A percentile compares a stretch with the other conserved stretches of the same genome.
Evolutionary conservation across 805 yeast genomes (phyloP).

Genomic region (Teunomyces kruisii): DNA sequence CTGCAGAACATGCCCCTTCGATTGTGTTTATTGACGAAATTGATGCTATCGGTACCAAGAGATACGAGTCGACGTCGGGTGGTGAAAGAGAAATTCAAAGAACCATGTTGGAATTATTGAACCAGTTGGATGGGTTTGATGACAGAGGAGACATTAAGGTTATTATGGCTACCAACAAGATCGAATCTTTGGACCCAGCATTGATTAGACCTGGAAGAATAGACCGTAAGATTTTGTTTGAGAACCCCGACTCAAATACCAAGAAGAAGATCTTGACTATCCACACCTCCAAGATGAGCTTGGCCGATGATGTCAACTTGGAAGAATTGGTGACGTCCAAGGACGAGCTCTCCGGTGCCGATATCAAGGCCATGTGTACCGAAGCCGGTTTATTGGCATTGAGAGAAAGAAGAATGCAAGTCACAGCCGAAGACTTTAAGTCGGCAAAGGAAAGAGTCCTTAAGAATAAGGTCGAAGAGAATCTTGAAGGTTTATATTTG

Average conservation of each 20-base stretch:
- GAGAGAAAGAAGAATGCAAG: constrained; percentile 97
- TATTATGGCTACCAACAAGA: constrained; percentile 96
- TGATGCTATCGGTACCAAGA: constrained; percentile 98
- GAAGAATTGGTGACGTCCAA: constrained; percentile 86
- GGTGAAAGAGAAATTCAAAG: constrained; percentile 98
- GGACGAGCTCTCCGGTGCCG: constrained; percentile 96
- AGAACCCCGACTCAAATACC: constrained; percentile 91
- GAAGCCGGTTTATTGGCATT: constrained; percentile 95
- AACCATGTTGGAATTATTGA: constrained; percentile 93
- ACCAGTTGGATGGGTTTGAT: constrained; percentile 95
- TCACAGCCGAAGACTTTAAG: constrained; percentile 88
- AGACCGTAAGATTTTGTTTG: constrained; percentile 92
- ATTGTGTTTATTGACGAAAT: constrained; percentile 98
- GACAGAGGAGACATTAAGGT: constrained; percentile 97
- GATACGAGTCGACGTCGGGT: constrained; percentile 95
- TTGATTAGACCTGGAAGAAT: constrained; percentile 96
- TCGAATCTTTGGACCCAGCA: constrained; percentile 94
- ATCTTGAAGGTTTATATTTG: constrained; percentile 88
- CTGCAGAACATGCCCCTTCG: constrained; percentile 97
- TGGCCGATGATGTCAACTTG: constrained; percentile 82
- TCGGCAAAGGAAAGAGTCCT: constrained; percentile 92
- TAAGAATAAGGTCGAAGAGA: constrained; percentile 96
- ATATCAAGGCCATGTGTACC: constrained; percentile 95
- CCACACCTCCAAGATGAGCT: constrained; percentile 91
- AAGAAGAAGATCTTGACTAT: constrained; percentile 89